phyloP scores from a whole-genome alignment of 371 early-diverging fungal species.

The Nematocida sp. region DNA sequence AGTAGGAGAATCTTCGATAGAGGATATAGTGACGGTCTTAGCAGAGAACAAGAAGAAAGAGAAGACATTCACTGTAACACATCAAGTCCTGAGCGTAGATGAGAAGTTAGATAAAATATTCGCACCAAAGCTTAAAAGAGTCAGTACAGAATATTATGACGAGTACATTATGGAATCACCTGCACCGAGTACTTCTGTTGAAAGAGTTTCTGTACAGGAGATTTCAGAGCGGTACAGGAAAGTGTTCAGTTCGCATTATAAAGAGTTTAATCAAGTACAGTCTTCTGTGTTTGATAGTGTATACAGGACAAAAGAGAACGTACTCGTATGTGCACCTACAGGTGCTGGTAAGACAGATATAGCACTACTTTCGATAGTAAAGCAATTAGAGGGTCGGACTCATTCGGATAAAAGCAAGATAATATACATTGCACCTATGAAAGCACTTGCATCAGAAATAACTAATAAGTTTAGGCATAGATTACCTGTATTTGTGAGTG shows the following conservation, averaged over 20 bases:
- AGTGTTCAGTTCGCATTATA: conserved; percentile 56
- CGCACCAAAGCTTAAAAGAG: conserved; percentile 42
- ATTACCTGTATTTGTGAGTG: conserved; percentile 78
- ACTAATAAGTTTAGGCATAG: conserved; percentile 80
- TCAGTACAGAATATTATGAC: conserved; percentile 34
- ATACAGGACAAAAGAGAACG: conserved; percentile 79
- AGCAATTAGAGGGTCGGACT: conserved; percentile 57
- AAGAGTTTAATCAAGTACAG: conserved; percentile 92
- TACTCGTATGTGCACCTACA: conserved; percentile 91
- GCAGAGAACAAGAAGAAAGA: conserved; percentile 41
- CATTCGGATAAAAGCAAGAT: conserved; percentile 73
- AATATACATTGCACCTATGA: conserved; percentile 98
- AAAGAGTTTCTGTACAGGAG: background rate
- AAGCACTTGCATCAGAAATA: conserved; percentile 96
- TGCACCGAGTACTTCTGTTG: background rate
- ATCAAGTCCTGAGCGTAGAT: conserved; percentile 4
- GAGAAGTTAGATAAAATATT: conserved; percentile 50
- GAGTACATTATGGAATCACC: conserved; percentile 38
- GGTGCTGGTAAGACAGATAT: conserved; percentile 94
- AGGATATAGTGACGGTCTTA: conserved; percentile 46
- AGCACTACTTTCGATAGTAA: conserved; percentile 76
- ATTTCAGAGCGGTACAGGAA: conserved; percentile 7
- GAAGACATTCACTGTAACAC: background rate
- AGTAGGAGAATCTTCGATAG: conserved; percentile 66
- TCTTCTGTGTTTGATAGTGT: conserved; percentile 90